Evolutionary conservation across 139 green algal species (phyloP).

Genomic region (Limnomonas spitsbergensis): DNA sequence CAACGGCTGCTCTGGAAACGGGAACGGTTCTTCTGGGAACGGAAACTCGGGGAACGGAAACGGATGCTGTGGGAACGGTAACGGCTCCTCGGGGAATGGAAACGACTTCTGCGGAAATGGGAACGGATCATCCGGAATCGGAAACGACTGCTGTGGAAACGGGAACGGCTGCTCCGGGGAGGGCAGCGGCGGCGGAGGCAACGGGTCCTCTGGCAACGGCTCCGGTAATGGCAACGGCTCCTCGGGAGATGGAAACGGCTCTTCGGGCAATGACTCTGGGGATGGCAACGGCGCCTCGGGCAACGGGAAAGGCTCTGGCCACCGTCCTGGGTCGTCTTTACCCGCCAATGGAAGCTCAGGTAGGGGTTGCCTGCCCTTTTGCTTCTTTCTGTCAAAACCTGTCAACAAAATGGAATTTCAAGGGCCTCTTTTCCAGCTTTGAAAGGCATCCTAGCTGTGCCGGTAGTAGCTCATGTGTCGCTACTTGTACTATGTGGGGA

Average conservation of each 20-base stretch:
- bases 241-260: neutral
- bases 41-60: neutral
- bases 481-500: no score
- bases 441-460: no score
- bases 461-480: no score
- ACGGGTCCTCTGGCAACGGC: neutral
- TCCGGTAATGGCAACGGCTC: neutral
- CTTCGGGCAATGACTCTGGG: neutral
- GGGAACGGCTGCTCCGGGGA: neutral
- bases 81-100: neutral
- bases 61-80: neutral
- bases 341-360: no score
- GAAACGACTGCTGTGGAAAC: neutral
- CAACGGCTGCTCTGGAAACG: neutral
- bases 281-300: neutral
- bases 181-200: neutral
- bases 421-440: no score
- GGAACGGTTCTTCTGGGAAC: neutral
- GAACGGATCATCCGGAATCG: neutral
- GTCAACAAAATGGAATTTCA: no score
- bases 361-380: no score
- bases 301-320: constrained; percentile 9
- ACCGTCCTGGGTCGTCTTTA: no score
- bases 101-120: neutral
- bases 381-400: no score